A percentile compares a stretch with the other conserved stretches of the same genome.
phyloP scores from a whole-genome alignment of 139 green algal species.

The Chlamydomonas urium region DNA sequence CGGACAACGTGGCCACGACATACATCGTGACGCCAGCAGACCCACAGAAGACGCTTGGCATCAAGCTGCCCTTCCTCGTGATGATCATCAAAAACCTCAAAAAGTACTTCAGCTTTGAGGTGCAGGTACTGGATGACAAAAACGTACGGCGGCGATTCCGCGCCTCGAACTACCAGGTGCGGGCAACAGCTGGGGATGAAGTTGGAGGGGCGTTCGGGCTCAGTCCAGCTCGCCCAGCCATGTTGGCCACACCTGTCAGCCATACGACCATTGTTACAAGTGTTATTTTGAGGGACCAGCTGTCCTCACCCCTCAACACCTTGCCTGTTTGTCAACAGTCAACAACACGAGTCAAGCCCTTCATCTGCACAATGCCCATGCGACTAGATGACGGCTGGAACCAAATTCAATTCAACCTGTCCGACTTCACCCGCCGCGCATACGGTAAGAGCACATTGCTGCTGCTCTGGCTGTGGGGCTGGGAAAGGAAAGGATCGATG shows the following conservation, averaged over 20 bases:
- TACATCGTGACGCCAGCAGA: conserved; percentile 89
- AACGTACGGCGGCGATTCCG: conserved; percentile 93
- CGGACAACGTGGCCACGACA: conserved; percentile 85
- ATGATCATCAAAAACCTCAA: conserved; percentile 97
- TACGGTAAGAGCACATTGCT: conserved; percentile 79
- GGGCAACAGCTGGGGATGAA: no score
- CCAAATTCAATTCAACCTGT: conserved; percentile 93
- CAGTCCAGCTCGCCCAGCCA: no score
- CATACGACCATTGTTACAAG: no score
- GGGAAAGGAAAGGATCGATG: no score
- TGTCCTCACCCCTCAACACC: no score
- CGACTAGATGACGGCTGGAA: conserved; percentile 93
- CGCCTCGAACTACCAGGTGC: conserved; percentile 96
- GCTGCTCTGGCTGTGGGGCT: no score
- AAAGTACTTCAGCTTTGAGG: conserved; percentile 96
- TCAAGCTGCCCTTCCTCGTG: conserved; percentile 95
- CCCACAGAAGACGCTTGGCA: conserved; percentile 83
- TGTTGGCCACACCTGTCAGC: no score
- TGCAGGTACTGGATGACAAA: conserved; percentile 97
- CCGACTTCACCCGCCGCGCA: conserved; percentile 84
- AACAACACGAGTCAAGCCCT: conserved; percentile 87
- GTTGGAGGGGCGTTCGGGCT: no score
- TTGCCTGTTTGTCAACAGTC: no score
- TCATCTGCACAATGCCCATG: conserved; percentile 97
- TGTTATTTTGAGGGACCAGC: no score